Evolutionary conservation across 306 rosid species (phyloP), one percentile per base, ranked within the genome.

Genomic region (Hippophae tibetana): DNA sequence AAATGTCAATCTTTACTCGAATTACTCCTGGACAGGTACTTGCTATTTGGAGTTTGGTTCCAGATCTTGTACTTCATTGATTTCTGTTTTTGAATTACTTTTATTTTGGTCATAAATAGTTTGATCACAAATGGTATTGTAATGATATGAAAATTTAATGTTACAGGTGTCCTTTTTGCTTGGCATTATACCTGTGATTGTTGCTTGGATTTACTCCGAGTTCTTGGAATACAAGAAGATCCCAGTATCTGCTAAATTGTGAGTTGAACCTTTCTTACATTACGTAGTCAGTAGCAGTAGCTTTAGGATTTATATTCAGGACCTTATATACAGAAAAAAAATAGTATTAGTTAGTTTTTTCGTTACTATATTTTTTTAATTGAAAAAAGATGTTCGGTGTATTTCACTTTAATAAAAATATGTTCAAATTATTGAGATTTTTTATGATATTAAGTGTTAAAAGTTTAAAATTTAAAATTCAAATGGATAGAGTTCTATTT

Each of bases 1-100:
- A 71, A 64, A 90, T 90, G 95, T 62, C 67, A 57, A 73, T 82
- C 68, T 60, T 69, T 27, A 64, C 84, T 64, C 89, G 89, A 12
- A 67, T 90, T 8, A 84, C 96, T 72, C 87, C 84, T 65, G 94
- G 86, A 43, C 97, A 90, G 97, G 97, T 87, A 66, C 71, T 64
- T 74, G 6, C 38, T 4, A 6, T 12, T 25, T 61, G 63, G 38
- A 57, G 38, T 50, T 62, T 8, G n/a, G 12, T 11, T 53, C 42
- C 63, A 66, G 87, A 80, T 84, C 80, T 63, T 61, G 38, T 58
- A 8, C 56, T 10, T 31, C 4, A 4, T 31, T 31, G 38, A 31
- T 31, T 31, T 31, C 10, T 56, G 47, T 56, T 63, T 62, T 18
- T 12, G 42, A 48, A n/a, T 58, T 40, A 1, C 7, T 11, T n/a